Evolutionary conservation across 371 early-diverging fungal species (phyloP).

Genomic region (Phascolomyces articulosus): DNA sequence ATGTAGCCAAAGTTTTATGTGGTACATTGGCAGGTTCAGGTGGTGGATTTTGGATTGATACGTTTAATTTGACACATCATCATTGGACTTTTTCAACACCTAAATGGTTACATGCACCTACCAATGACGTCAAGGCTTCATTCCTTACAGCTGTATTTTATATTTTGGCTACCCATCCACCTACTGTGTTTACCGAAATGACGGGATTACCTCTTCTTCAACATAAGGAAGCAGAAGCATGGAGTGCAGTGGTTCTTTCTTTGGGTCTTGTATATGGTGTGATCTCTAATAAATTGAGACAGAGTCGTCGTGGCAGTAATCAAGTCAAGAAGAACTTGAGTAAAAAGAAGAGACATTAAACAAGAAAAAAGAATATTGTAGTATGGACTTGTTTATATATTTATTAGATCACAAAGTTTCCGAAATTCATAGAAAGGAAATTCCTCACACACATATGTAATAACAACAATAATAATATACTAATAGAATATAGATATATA

Average conservation of each 20-base stretch:
- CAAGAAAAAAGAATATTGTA: constrained; percentile 3
- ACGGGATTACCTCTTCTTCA: constrained; percentile 24
- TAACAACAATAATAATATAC: no score
- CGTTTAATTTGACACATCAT: constrained; percentile 45
- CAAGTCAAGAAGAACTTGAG: neutral
- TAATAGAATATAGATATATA: constrained; percentile 1
- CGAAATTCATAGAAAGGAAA: neutral
- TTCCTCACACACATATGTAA: neutral
- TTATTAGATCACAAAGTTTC: constrained; percentile 1
- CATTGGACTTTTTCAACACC: constrained; percentile 51
- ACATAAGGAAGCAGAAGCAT: constrained; percentile 37
- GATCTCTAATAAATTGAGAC: neutral
- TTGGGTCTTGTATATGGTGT: constrained; percentile 9
- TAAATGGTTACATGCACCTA: constrained; percentile 33
- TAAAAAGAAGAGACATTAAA: constrained; percentile 4
- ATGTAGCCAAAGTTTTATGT: constrained; percentile 55
- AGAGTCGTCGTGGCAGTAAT: neutral
- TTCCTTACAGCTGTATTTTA: constrained; percentile 40
- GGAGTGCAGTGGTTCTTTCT: constrained; percentile 38
- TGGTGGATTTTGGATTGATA: constrained; percentile 60
- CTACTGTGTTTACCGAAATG: constrained; percentile 18
- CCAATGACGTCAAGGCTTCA: constrained; percentile 42
- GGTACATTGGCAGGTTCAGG: constrained; percentile 62
- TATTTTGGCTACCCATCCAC: constrained; percentile 9
- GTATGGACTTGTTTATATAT: constrained; percentile 5